Percentiles rank a stretch among this genome's conserved stretches.
Conservation (phyloP, 75 land plant species). For the Selaginella tamariscina region DNA sequence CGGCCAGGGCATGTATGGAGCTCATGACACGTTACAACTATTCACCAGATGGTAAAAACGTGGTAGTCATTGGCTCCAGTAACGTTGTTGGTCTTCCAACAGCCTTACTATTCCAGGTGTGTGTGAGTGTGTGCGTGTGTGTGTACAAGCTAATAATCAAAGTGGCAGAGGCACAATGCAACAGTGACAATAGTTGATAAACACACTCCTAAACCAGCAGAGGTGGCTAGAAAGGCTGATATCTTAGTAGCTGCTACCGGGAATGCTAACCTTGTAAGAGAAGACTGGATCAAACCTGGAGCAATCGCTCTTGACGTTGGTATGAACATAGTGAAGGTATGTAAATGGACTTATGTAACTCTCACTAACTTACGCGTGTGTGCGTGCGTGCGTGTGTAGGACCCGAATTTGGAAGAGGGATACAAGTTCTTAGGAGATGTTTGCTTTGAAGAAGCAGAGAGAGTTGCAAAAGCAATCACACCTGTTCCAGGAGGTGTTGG, state of each 20-base stretch:
- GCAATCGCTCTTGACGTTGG: slow-evolving; percentile 84
- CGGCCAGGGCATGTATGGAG: not conserved
- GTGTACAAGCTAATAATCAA: too few relatives aligned
- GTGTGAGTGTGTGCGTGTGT: too few relatives aligned
- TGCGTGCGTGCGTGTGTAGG: too few relatives aligned
- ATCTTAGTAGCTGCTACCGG: slow-evolving; percentile 70
- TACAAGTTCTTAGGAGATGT: slow-evolving; percentile 1
- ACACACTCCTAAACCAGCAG: slow-evolving; percentile 55
- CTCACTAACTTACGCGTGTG: too few relatives aligned
- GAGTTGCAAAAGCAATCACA: not conserved
- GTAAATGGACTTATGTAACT: too few relatives aligned
- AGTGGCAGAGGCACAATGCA: slow-evolving; percentile 74
- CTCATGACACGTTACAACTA: not conserved
- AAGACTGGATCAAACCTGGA: slow-evolving; percentile 82
- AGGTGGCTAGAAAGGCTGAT: slow-evolving; percentile 51
- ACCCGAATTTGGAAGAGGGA: not conserved
- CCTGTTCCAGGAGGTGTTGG: slow-evolving; percentile 13
- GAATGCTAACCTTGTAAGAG: slow-evolving; percentile 55
- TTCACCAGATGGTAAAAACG: not conserved
- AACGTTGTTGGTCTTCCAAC: not conserved
- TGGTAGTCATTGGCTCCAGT: not conserved
- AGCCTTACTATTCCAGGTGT: not conserved
- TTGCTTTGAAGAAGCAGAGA: slow-evolving; percentile 9
- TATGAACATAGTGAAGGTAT: slow-evolving; percentile 61
- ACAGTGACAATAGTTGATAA: slow-evolving; percentile 68